Conservation (phyloP, 345 rosid species). For the Turritis glabra region DNA sequence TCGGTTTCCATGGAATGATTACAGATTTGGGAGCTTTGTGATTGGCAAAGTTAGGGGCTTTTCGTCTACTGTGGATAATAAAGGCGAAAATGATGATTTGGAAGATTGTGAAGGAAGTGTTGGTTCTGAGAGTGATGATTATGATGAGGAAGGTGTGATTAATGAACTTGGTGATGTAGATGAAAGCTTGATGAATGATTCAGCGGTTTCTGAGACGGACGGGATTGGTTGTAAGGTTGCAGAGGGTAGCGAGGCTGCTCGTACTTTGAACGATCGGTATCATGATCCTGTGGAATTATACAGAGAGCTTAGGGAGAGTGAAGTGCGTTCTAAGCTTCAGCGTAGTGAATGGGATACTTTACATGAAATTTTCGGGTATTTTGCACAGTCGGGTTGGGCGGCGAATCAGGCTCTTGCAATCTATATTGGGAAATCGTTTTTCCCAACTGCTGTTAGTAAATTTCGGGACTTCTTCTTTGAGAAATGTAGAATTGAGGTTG, state of each 20-base stretch:
- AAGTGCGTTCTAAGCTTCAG: constrained; percentile 42
- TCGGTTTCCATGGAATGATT: constrained; percentile 15
- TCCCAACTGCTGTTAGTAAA: constrained; percentile 65
- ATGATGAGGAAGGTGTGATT: constrained; percentile 27
- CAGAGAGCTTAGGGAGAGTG: constrained; percentile 49
- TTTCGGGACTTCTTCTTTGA: constrained; percentile 55
- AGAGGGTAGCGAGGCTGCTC: constrained; percentile 25
- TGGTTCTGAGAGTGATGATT: constrained; percentile 27
- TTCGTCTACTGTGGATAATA: constrained; percentile 40
- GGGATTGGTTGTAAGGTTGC: constrained; percentile 4
- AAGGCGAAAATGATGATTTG: constrained; percentile 26
- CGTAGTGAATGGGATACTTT: constrained; percentile 49
- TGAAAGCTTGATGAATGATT: constrained; percentile 15
- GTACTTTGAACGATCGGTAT: constrained; percentile 24
- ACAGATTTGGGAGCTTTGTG: constrained; percentile 18
- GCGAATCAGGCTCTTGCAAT: constrained; percentile 84
- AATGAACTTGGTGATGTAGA: constrained; percentile 30
- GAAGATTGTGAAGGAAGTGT: constrained; percentile 30
- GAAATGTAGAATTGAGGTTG: constrained; percentile 53
- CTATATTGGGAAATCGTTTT: constrained; percentile 81
- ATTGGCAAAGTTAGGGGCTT: constrained; percentile 38
- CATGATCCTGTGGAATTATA: constrained; percentile 62
- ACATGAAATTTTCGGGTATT: constrained; percentile 51
- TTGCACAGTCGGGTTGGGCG: constrained; percentile 76
- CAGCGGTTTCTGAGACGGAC: constrained; percentile 22